Conservation (phyloP, 2,329 filamentous ascomycete genomes). For the Alternaria gaisen region DNA sequence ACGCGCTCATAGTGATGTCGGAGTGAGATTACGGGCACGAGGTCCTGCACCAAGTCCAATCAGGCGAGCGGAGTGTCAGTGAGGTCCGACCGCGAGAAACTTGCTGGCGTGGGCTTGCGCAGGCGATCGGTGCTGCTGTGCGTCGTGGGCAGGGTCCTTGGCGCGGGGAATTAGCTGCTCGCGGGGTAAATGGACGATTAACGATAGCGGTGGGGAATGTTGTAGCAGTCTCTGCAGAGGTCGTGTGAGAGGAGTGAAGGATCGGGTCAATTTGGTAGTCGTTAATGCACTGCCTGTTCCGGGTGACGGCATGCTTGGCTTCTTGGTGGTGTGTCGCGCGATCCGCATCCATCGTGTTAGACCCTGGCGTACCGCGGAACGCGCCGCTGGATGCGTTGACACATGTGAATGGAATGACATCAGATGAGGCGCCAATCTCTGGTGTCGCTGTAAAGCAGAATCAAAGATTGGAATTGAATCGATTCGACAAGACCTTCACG, state of each 20-base stretch:
- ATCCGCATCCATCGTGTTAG: slow-evolving; percentile 5
- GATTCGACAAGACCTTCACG: neutral
- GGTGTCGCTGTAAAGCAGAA: neutral
- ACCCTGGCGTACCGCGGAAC: slow-evolving; percentile 18
- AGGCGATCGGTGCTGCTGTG: slow-evolving; percentile 36
- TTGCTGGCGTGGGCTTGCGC: slow-evolving; percentile 40
- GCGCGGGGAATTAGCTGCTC: slow-evolving; percentile 39
- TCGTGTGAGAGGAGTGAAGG: slow-evolving; percentile 5
- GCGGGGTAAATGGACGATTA: slow-evolving; percentile 21
- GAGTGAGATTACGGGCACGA: slow-evolving; percentile 26
- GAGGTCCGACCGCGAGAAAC: slow-evolving; percentile 23
- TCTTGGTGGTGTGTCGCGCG: slow-evolving; percentile 29
- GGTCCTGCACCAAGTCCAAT: slow-evolving; percentile 29
- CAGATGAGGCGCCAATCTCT: neutral
- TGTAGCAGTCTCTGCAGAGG: neutral
- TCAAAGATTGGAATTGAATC: neutral
- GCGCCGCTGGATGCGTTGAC: slow-evolving; percentile 7
- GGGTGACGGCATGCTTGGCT: slow-evolving; percentile 36
- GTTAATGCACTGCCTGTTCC: slow-evolving; percentile 22
- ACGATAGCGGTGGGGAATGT: neutral
- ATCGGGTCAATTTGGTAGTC: neutral
- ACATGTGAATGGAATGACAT: slow-evolving; percentile 7
- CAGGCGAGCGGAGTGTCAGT: slow-evolving; percentile 29
- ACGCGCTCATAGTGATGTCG: slow-evolving; percentile 45
- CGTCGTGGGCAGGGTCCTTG: slow-evolving; percentile 33